Evolutionary conservation across 2,329 filamentous ascomycete species (phyloP).

Genomic region (Aureobasidium sp.): DNA sequence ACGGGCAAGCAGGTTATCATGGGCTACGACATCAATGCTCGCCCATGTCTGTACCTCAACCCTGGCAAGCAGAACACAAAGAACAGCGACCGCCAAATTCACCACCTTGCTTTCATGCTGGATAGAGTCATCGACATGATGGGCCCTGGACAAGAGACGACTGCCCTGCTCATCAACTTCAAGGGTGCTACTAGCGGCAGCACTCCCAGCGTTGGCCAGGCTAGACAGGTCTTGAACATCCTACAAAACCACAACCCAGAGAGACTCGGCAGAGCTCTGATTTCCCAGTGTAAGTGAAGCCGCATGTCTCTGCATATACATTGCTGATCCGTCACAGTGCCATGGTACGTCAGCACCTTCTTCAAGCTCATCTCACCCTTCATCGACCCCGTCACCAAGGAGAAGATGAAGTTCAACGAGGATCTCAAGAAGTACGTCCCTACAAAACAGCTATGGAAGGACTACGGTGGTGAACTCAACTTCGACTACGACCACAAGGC

Average conservation of each 20-base stretch:
- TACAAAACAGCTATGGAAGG: constrained; percentile 69
- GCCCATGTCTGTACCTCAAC: constrained; percentile 86
- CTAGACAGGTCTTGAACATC: constrained; percentile 77
- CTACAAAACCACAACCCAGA: constrained; percentile 95
- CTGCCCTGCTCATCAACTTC: constrained; percentile 87
- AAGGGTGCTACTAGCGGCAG: constrained; percentile 65
- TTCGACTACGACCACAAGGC: constrained; percentile 83
- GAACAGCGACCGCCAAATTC: constrained; percentile 71
- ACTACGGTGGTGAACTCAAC: constrained; percentile 67
- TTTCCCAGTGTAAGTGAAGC: constrained; percentile 64
- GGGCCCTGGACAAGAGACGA: constrained; percentile 74
- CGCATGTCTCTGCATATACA: background rate
- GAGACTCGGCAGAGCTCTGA: constrained; percentile 75
- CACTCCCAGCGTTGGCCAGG: constrained; percentile 67
- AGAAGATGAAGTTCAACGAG: constrained; percentile 98
- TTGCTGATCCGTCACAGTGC: constrained; percentile 47
- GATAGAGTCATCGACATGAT: constrained; percentile 83
- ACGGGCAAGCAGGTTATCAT: constrained; percentile 90
- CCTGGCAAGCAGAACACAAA: constrained; percentile 91
- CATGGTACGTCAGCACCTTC: constrained; percentile 85
- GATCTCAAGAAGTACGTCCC: constrained; percentile 77
- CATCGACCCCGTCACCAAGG: constrained; percentile 85
- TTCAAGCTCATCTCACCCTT: constrained; percentile 95
- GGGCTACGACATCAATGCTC: constrained; percentile 74
- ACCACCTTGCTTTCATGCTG: constrained; percentile 93